Conservation (phyloP, 495 filamentous ascomycete genomes). For the Glutinoglossum americanum region DNA sequence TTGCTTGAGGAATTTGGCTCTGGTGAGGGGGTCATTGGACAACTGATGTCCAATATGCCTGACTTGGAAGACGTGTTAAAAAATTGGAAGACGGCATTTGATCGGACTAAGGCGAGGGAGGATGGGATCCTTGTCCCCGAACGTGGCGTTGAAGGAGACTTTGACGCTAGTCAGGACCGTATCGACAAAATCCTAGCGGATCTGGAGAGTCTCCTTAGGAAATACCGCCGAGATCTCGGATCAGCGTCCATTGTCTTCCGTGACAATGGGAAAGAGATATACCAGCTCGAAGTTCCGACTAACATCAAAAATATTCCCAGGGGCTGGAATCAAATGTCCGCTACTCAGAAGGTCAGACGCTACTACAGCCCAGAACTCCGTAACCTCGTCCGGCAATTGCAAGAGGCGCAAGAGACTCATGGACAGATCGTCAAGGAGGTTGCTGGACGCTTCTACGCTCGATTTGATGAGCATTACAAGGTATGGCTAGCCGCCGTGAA, state of each 20-base stretch:
- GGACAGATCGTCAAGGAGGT: conserved; percentile 81
- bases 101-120: conserved; percentile 57
- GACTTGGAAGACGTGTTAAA: conserved; percentile 48
- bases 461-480: conserved; percentile 72
- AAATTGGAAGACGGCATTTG: conserved; percentile 86
- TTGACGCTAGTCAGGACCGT: conserved; percentile 62
- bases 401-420: conserved; percentile 89
- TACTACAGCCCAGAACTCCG: conserved; percentile 84
- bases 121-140: conserved; percentile 64
- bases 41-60: conserved; percentile 68
- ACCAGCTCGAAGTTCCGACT: conserved; percentile 79
- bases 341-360: conserved; percentile 72
- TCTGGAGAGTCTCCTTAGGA: conserved; percentile 48
- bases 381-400: conserved; percentile 57
- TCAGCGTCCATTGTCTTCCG: conserved; percentile 55
- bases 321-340: conserved; percentile 89
- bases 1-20: conserved; percentile 46
- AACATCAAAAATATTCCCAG: conserved; percentile 66
- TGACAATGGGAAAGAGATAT: conserved; percentile 91
- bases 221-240: conserved; percentile 42
- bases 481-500: conserved; percentile 77
- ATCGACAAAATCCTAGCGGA: conserved; percentile 51
- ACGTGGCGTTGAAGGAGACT: conserved; percentile 79
- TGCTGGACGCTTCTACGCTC: conserved; percentile 56
- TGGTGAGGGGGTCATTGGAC: conserved; percentile 64